These are phyloP conservation scores for Colletotrichum filicis DNA, from an alignment of 2,329 filamentous ascomycete species.

Conservation along the genomic window DNA sequence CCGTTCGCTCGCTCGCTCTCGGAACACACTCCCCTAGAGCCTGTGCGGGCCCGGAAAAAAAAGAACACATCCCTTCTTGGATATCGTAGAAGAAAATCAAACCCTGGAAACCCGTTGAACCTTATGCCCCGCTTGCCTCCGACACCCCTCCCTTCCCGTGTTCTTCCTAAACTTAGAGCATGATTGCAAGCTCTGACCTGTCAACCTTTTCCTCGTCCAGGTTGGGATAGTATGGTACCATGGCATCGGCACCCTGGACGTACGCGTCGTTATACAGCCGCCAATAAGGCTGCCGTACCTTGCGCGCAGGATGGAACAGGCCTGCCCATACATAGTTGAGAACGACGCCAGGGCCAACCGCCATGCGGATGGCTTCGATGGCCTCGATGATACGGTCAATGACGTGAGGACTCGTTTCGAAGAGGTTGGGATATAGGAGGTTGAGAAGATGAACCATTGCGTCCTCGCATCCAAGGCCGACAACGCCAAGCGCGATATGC, in stretches of 20 bases:
- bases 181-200: conserved; percentile 83
- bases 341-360: conserved; percentile 89
- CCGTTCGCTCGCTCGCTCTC: background rate
- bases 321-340: conserved; percentile 99
- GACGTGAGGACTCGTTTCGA: conserved; percentile 97
- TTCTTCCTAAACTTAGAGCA: conserved; percentile 66
- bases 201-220: conserved; percentile 83
- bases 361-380: conserved; percentile 94
- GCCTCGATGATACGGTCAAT: conserved; percentile 98
- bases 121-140: background rate
- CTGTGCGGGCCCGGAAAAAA: background rate
- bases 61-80: conserved; percentile 14
- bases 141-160: background rate
- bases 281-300: conserved; percentile 96
- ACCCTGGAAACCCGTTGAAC: conserved; percentile 4
- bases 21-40: background rate
- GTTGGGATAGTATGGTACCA: conserved; percentile 96
- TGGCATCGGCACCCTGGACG: conserved; percentile 90
- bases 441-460: conserved; percentile 99
- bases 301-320: conserved; percentile 94
- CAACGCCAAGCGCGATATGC: conserved; percentile 96
- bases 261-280: conserved; percentile 97
- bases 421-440: conserved; percentile 94
- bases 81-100: background rate
- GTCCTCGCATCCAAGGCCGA: conserved; percentile 96